Evolutionary conservation across 1,284 basidiomycete genomes (phyloP).

Genomic region (Phlebopus sp.): DNA sequence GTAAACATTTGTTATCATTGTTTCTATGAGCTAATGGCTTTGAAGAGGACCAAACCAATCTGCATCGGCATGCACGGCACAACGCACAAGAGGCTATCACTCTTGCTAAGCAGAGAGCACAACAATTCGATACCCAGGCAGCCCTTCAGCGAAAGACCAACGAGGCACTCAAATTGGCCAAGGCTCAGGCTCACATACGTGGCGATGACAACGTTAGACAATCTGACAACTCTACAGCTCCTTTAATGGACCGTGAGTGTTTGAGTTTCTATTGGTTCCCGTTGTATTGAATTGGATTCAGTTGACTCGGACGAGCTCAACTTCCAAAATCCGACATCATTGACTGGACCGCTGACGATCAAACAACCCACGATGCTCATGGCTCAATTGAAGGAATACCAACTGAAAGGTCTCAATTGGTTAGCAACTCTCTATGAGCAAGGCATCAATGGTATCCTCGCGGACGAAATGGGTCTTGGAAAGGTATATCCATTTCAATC

Average conservation of each 20-base stretch:
- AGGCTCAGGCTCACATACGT: conserved; percentile 58
- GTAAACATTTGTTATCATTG: conserved; percentile 39
- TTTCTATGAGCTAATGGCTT: conserved; percentile 2
- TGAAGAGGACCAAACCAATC: conserved; percentile 86
- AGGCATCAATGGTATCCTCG: conserved; percentile 97
- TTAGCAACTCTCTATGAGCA: conserved; percentile 97
- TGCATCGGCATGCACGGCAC: conserved; percentile 83
- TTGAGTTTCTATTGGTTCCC: background rate
- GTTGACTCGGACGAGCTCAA: conserved; percentile 97
- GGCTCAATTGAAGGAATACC: conserved; percentile 97
- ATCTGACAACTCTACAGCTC: conserved; percentile 25
- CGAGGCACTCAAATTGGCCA: conserved; percentile 67
- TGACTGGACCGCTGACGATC: conserved; percentile 83
- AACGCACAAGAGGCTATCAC: conserved; percentile 91
- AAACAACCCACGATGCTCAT: conserved; percentile 96
- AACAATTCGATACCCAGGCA: conserved; percentile 82
- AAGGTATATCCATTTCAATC: conserved; percentile 52
- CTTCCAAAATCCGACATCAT: conserved; percentile 98
- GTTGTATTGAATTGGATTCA: conserved; percentile 29
- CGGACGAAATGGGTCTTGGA: conserved; percentile 98
- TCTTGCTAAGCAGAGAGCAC: conserved; percentile 78
- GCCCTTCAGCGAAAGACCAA: conserved; percentile 80
- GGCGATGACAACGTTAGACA: conserved; percentile 43
- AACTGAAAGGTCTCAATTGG: conserved; percentile 98
- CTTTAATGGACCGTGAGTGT: conserved; percentile 67